Percentiles rank a stretch among this genome's conserved stretches.
Conservation (phyloP, 176 grass and related monocot genomes). For the Metroxylon sagu region DNA sequence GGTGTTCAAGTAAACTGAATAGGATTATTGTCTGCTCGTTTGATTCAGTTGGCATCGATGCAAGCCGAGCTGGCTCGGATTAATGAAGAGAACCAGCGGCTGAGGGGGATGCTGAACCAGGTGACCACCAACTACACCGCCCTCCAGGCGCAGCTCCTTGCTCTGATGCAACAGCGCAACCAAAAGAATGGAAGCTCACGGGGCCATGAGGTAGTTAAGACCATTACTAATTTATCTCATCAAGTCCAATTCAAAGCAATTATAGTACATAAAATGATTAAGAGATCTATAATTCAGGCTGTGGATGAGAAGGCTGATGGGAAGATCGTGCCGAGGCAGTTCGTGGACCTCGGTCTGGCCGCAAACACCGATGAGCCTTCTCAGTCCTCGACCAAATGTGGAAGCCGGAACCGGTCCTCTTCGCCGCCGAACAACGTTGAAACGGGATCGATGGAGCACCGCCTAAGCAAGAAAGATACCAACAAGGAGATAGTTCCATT, state of each 20-base stretch:
- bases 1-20: too few relatives aligned
- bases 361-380: slow-evolving; percentile 35
- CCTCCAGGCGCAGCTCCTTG: slow-evolving; percentile 70
- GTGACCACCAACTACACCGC: slow-evolving; percentile 70
- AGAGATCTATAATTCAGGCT: slow-evolving; percentile 5
- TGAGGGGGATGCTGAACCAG: slow-evolving; percentile 58
- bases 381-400: slow-evolving; percentile 67
- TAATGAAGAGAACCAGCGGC: slow-evolving; percentile 87
- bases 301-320: not conserved
- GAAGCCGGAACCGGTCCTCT: slow-evolving; percentile 35
- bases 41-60: slow-evolving; percentile 41
- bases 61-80: slow-evolving; percentile 59
- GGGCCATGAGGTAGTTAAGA: slow-evolving; percentile 14
- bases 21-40: not conserved
- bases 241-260: too few relatives aligned
- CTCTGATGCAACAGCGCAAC: slow-evolving; percentile 50
- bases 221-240: too few relatives aligned
- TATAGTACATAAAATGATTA: too few relatives aligned
- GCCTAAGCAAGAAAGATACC: too few relatives aligned
- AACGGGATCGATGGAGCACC: too few relatives aligned
- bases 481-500: slow-evolving; percentile 29
- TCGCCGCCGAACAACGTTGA: slow-evolving; percentile 14
- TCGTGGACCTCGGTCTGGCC: slow-evolving; percentile 36
- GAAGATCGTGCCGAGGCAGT: slow-evolving; percentile 44
- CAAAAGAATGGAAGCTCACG: slow-evolving; percentile 7